Conservation (phyloP, 192 early-diverging fungal species). For the Umbelopsis isabellina region DNA sequence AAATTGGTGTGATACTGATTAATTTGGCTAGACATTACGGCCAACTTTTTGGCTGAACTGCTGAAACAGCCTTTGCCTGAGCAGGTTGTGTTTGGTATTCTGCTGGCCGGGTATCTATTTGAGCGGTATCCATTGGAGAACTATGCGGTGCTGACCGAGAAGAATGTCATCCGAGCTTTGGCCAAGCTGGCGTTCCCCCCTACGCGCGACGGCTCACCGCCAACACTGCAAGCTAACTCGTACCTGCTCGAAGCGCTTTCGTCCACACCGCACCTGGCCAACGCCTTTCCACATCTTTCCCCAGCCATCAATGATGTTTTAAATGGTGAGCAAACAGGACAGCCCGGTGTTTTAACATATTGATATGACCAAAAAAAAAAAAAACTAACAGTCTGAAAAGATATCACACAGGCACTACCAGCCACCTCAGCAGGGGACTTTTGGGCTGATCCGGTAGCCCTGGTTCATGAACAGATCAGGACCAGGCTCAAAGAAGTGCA, state of each 20-base stretch:
- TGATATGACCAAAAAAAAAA: no score
- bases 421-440: slow-evolving; percentile 27
- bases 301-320: slow-evolving; percentile 29
- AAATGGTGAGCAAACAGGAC: slow-evolving; percentile 24
- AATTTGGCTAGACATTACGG: slow-evolving; percentile 44
- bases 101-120: slow-evolving; percentile 46
- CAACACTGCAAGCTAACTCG: slow-evolving; percentile 26
- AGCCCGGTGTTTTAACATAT: no score
- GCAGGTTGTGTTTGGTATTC: slow-evolving; percentile 54
- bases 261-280: slow-evolving; percentile 29
- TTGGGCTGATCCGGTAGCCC: slow-evolving; percentile 28
- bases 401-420: slow-evolving; percentile 32
- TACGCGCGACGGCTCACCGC: not conserved
- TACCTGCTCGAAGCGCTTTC: slow-evolving; percentile 31
- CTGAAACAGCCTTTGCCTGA: slow-evolving; percentile 48
- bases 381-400: not conserved
- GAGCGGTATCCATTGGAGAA: slow-evolving; percentile 56
- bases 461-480: slow-evolving; percentile 28
- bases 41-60: slow-evolving; percentile 62
- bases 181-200: slow-evolving; percentile 32
- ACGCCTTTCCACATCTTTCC: slow-evolving; percentile 36
- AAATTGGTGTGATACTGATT: not conserved
- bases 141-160: slow-evolving; percentile 35
- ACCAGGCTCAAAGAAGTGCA: slow-evolving; percentile 25
- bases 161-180: slow-evolving; percentile 30